Evolutionary conservation across 768 basidiomycete genomes (phyloP).

Genomic region (Psilocybe cyanescens): DNA sequence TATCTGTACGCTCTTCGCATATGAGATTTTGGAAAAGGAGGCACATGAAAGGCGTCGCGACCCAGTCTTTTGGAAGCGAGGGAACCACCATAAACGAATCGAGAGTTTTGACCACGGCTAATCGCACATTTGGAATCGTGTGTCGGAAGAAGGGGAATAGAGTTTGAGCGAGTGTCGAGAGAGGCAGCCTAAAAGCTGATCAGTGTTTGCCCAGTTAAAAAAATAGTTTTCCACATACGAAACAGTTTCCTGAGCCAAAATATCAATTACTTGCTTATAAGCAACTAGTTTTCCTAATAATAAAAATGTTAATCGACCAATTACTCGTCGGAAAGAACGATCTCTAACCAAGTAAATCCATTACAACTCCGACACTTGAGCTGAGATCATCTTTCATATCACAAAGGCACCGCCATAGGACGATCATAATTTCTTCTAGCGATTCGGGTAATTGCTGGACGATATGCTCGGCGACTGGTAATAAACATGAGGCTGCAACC

Average conservation of each 20-base stretch:
- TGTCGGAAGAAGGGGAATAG: slow-evolving; percentile 98
- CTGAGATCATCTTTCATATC: slow-evolving; percentile 97
- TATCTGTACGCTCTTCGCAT: slow-evolving; percentile 86
- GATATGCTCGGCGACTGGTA: slow-evolving; percentile 85
- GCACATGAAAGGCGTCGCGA: slow-evolving; percentile 73
- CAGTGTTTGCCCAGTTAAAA: neutral
- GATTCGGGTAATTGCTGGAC: slow-evolving; percentile 76
- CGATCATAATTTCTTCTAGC: slow-evolving; percentile 73
- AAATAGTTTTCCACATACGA: slow-evolving; percentile 57
- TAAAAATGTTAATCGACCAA: slow-evolving; percentile 6
- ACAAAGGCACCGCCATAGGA: slow-evolving; percentile 88
- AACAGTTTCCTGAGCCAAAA: slow-evolving; percentile 67
- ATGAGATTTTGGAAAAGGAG: slow-evolving; percentile 94
- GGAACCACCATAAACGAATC: slow-evolving; percentile 83
- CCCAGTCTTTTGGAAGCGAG: slow-evolving; percentile 80
- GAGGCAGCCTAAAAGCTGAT: slow-evolving; percentile 59
- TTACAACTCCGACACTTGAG: slow-evolving; percentile 94
- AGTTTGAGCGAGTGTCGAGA: slow-evolving; percentile 82
- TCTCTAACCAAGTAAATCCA: slow-evolving; percentile 88
- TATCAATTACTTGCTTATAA: slow-evolving; percentile 75
- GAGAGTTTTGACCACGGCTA: slow-evolving; percentile 90
- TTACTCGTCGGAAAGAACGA: neutral
- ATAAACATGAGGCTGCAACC: slow-evolving; percentile 89
- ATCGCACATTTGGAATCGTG: slow-evolving; percentile 90
- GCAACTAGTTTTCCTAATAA: slow-evolving; percentile 78